Conservation (phyloP, 352 stramenopile species). For the Pythium rhizo-oryzae region DNA sequence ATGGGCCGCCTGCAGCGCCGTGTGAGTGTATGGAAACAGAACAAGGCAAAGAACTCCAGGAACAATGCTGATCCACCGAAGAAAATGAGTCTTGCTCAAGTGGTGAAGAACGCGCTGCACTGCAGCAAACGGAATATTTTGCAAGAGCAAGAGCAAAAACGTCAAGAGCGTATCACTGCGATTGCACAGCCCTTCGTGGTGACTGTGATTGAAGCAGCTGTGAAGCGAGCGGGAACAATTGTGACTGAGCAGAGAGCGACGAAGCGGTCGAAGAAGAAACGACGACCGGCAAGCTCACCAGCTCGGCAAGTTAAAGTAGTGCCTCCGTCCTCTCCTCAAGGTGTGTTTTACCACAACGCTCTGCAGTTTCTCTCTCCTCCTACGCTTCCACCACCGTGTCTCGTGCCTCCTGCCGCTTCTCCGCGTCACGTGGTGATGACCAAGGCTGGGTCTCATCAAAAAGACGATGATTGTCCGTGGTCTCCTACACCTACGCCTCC, state of each 20-base stretch:
- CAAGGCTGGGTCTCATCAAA: neutral
- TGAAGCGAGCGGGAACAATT: neutral
- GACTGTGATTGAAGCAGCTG: slow-evolving; percentile 2
- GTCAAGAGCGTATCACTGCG: neutral
- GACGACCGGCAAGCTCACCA: slow-evolving; percentile 1
- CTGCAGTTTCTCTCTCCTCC: slow-evolving; percentile 30
- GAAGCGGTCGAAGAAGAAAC: slow-evolving; percentile 13
- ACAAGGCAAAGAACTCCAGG: slow-evolving; percentile 13
- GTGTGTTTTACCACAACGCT: slow-evolving; percentile 38
- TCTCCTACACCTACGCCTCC: slow-evolving; percentile 4
- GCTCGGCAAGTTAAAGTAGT: neutral
- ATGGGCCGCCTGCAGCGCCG: slow-evolving; percentile 18
- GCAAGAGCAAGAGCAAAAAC: slow-evolving; percentile 6
- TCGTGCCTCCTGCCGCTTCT: slow-evolving; percentile 2
- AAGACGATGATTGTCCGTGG: neutral
- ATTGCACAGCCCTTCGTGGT: neutral
- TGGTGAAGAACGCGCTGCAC: slow-evolving; percentile 14
- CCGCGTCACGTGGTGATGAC: slow-evolving; percentile 11
- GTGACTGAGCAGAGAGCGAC: neutral
- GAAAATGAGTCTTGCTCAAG: slow-evolving; percentile 9
- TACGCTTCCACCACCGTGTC: slow-evolving; percentile 26
- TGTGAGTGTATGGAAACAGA: slow-evolving; percentile 6
- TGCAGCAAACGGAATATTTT: neutral
- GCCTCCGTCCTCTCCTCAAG: neutral
- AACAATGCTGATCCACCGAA: neutral